Evolutionary conservation across 129 eudicot genomes (phyloP), one percentile per base, ranked within the genome.

Genomic region (Smallanthus sonchifolius): DNA sequence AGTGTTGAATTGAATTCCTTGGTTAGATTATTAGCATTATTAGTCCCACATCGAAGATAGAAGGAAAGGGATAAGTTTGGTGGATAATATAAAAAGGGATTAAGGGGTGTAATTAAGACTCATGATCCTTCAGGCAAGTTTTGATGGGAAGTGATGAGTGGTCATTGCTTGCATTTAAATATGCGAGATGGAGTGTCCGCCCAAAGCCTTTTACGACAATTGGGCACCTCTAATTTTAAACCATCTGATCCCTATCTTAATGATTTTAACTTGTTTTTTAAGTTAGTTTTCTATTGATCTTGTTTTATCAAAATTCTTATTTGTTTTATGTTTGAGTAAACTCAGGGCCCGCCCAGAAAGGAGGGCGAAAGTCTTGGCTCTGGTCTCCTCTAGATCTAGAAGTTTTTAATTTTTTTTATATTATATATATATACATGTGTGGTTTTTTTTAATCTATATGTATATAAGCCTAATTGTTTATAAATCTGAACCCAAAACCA

Each of bases 121-220:
- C 55, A 84, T 86, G 91, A 89, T 89, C 89, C 91, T 86, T 89
- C 91, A 86, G 83, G 96, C 91, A 86, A 74, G 81, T 84, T 86
- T 78, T 65, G 40, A 81, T 1, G 83, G 90, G 84, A 85, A 2
- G 39, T 86, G 95, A 86, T 66, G 91, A 89, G 89, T 86, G 89
- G 89, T 84, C 83, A 77, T 77, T 10, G 28, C 86, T 89, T 24
- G 96, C 89, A 77, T n/a, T 73, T 6, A 47, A 83, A 83, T 0
- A 77, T 89, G 89, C 82, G 65, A 89, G 87, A 81, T 14, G 89
- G 42, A 84, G 91, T 80, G 87, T 65, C 78, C 70, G 82, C 83
- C 84, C 79, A 75, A 72, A 77, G 86, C 89, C 84, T 81, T 70
- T 87, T 85, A 88, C 93, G 86, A 88, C 90, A 81, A 85, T 62